Percentiles rank a stretch among this genome's conserved stretches.
These are phyloP conservation scores for Escallonia rubra DNA, from an alignment of 129 eudicot species.

Conservation along the genomic window DNA sequence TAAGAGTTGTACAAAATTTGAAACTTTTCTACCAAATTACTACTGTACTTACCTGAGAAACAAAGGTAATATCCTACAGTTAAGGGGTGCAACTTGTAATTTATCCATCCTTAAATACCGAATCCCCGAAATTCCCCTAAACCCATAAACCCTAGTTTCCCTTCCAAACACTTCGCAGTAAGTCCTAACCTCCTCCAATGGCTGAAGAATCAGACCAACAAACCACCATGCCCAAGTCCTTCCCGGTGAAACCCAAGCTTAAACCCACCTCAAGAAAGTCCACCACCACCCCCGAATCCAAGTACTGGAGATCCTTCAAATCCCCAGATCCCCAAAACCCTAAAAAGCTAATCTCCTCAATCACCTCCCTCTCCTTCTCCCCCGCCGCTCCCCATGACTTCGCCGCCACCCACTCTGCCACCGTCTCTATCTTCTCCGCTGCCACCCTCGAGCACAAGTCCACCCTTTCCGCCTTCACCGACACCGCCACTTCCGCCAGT, in stretches of 20 bases:
- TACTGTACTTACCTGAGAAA: too few species aligned
- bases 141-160: too few species aligned
- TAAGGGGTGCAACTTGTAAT: too few species aligned
- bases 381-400: conserved; percentile 54
- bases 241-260: conserved; percentile 57
- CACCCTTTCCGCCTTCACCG: conserved; percentile 47
- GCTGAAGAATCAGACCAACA: conserved; percentile 26
- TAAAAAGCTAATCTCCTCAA: conserved; percentile 48
- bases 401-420: conserved; percentile 74
- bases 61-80: too few species aligned
- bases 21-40: too few species aligned
- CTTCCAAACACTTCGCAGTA: not conserved
- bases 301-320: conserved; percentile 89
- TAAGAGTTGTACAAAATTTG: too few species aligned
- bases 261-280: conserved; percentile 51
- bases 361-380: conserved; percentile 60
- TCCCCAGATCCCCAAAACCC: conserved; percentile 37
- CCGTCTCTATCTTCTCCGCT: conserved; percentile 49
- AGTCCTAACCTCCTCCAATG: conserved; percentile 19
- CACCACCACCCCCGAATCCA: conserved; percentile 68
- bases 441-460: conserved; percentile 49
- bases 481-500: conserved; percentile 59
- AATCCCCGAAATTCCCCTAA: too few species aligned
- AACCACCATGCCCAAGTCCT: conserved; percentile 25
- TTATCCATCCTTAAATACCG: too few species aligned